Evolutionary conservation across 108 stramenopile species (phyloP), one percentile per base, ranked within the genome.

Genomic region (Cyclostephanos invisitatus): DNA sequence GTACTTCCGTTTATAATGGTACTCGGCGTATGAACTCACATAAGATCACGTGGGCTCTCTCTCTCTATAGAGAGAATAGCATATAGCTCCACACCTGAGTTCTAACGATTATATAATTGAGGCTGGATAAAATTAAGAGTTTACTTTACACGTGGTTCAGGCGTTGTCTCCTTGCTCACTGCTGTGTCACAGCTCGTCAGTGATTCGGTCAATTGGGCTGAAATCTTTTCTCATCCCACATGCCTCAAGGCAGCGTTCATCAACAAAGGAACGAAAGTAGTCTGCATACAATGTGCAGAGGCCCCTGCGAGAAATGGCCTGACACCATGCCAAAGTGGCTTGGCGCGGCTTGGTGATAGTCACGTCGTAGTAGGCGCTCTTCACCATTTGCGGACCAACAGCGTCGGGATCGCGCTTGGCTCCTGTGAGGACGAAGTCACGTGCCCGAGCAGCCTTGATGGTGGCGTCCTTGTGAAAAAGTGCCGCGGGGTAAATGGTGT

Each of bases 391-490:
- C 9, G 90, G 90, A n/a, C 89, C 89, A 51, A 87, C 58, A 7
- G 74, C 75, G 57, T 83, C 80, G 44, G 70, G 68, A 20, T 75
- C 69, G 8, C 78, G 65, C 54, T 84, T 83, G 6, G 68, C 74
- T 12, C 70, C 75, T 0, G 87, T 94, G 8, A 91, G 42, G 25
- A 83, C 67, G 32, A 72, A 81, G 75, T 94, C 93, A 36, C 90
- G 82, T 27, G 84, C 86, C 18, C 93, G 77, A 12, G 89, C 90
- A 8, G 93, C 90, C 81, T 90, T 91, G 57, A 94, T 62, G 27
- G 93, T 94, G 11, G 93, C 93, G 63, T 94, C 93, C 81, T 94
- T 94, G 46, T 86, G 90, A 76, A 94, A 90, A 3, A 94, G 75
- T 10, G 93, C 93, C 21, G 93, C 79, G 27, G 93, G 93, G 49